Evolutionary conservation across 2,329 filamentous ascomycete genomes (phyloP), one percentile per base, ranked within the genome.

Genomic region (Penicillium oxalicum): DNA sequence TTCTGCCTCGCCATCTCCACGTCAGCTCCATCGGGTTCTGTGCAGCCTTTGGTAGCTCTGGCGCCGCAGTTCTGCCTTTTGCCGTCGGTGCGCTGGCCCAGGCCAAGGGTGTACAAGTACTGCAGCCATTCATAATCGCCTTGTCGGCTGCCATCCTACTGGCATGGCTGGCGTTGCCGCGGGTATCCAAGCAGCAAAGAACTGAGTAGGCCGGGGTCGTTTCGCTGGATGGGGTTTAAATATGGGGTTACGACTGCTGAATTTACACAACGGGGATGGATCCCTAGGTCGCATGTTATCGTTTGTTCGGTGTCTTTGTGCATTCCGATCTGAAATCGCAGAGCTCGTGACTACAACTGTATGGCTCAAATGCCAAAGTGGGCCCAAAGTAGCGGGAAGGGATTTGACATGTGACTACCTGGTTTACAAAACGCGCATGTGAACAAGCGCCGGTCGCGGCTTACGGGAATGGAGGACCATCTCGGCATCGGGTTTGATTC

Each of bases 21-120:
- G 86, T 93, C 37, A 81, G 79, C n/a, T 82, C 84, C 0, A 88
- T 94, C 53, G 88, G 88, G 0, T 91, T 94, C 59, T 84, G 85
- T 0, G 82, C 86, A 0, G 87, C 88, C 0, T 82, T 91, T 64
- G 88, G 88, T 2, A 84, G 86, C 0, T 79, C 77, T 2, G 88
- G 88, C 0, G 87, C 84, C 1, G 68, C 68, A 0, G 60, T 71
- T 13, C 60, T 74, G 27, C 73, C 72, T 1, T 74, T 74, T 53
- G 68, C 65, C 0, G 67, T 74, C 0, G 72, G 72, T n/a, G 72
- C 72, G 0, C 66, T 75, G 48, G 73, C 72, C 4, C 77, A 83
- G 62, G 71, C 73, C 1, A 78, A 74, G 52, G 81, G 81, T 7
- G 80, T 83, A 9, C 65, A 76, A 63, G 78, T 82, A 1, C 59